These are phyloP conservation scores for Aspergillus cristatus DNA, from an alignment of 495 filamentous ascomycete genomes.

Conservation along the genomic window DNA sequence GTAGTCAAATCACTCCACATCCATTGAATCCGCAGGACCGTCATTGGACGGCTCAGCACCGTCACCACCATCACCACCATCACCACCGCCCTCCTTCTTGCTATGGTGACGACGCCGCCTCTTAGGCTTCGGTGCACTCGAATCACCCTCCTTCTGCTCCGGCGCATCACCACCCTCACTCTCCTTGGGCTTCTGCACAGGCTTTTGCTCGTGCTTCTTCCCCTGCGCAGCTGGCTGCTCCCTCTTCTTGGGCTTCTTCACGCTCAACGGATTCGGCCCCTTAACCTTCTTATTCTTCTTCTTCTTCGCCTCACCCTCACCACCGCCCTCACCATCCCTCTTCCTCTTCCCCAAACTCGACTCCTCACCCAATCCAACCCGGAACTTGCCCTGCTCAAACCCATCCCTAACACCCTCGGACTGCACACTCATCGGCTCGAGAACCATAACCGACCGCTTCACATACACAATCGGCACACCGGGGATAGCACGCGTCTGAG, in stretches of 20 bases:
- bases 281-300: conserved; percentile 66
- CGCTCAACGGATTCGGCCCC: conserved; percentile 78
- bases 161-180: conserved; percentile 13
- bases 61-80: conserved; percentile 7
- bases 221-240: conserved; percentile 1
- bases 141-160: conserved; percentile 12
- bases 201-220: conserved; percentile 13
- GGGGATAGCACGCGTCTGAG: conserved; percentile 36
- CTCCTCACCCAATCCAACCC: conserved; percentile 52
- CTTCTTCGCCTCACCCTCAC: conserved; percentile 39
- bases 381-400: conserved; percentile 69
- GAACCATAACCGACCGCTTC: conserved; percentile 76
- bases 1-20: conserved; percentile 10
- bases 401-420: conserved; percentile 53
- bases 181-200: conserved; percentile 8
- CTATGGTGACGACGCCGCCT: conserved; percentile 38
- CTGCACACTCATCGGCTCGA: conserved; percentile 73
- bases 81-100: conserved; percentile 13
- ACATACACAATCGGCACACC: conserved; percentile 79
- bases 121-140: conserved; percentile 31
- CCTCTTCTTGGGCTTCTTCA: conserved; percentile 72
- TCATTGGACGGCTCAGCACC: conserved; percentile 6
- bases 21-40: conserved; percentile 11
- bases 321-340: conserved; percentile 22
- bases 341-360: conserved; percentile 32